These are phyloP conservation scores for Niveomyces coronatus DNA, from an alignment of 2,329 filamentous ascomycete genomes.

Conservation along the genomic window DNA sequence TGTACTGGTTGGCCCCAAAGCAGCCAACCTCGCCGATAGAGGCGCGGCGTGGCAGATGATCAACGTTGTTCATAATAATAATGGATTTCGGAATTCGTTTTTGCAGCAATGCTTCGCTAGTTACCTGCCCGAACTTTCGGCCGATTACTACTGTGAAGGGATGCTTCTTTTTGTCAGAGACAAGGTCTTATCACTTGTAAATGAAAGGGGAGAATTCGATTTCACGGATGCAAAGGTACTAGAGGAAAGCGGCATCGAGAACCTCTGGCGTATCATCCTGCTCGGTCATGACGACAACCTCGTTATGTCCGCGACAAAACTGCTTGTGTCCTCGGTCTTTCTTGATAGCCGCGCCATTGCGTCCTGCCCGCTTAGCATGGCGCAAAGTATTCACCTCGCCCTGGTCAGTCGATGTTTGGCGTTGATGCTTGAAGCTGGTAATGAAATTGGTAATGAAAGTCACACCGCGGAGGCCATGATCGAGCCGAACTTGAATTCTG, in stretches of 20 bases:
- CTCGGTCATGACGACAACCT: constrained; percentile 55
- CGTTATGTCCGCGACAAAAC: constrained; percentile 56
- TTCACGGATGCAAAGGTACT: constrained; percentile 43
- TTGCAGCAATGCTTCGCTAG: constrained; percentile 41
- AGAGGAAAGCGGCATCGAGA: constrained; percentile 48
- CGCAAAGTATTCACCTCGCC: constrained; percentile 52
- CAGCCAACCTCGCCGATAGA: constrained; percentile 50
- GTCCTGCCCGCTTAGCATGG: constrained; percentile 37
- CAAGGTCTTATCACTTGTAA: constrained; percentile 36
- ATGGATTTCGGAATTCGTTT: constrained; percentile 43
- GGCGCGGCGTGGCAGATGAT: constrained; percentile 61
- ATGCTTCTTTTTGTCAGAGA: constrained; percentile 53
- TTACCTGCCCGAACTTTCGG: constrained; percentile 47
- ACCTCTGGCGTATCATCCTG: constrained; percentile 77
- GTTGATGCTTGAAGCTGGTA: constrained; percentile 53
- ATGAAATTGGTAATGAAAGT: constrained; percentile 1
- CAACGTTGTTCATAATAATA: constrained; percentile 33
- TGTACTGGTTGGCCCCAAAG: constrained; percentile 55
- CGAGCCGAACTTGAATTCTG: constrained; percentile 43
- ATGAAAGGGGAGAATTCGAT: constrained; percentile 31
- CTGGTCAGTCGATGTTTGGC: constrained; percentile 65
- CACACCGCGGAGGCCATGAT: constrained; percentile 31
- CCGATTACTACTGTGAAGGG: constrained; percentile 48
- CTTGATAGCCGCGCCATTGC: constrained; percentile 46
- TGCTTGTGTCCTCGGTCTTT: constrained; percentile 63